Conservation (phyloP, 2,329 filamentous ascomycete species). For the Eurotiales sp. region DNA sequence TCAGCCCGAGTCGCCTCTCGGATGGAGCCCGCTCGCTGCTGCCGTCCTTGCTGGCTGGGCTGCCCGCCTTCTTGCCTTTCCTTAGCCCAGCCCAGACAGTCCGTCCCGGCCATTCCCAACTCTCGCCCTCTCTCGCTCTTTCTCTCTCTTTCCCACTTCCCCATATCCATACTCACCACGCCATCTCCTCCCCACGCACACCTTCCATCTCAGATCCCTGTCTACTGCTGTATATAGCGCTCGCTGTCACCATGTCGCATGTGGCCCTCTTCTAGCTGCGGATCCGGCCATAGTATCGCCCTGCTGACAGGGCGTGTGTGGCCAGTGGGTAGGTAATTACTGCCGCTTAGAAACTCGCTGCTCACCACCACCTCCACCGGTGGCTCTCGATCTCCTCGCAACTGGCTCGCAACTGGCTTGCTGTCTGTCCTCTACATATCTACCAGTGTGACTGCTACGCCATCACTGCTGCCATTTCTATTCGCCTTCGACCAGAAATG, state of each 20-base stretch:
- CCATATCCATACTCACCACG: neutral
- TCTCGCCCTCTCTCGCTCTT: neutral
- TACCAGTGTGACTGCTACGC: too few relatives aligned
- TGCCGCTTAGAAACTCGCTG: too few relatives aligned
- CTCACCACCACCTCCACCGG: too few relatives aligned
- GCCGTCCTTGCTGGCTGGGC: neutral
- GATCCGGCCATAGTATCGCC: conserved; percentile 12
- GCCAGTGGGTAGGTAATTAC: conserved; percentile 10
- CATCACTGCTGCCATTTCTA: neutral
- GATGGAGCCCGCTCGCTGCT: too few relatives aligned
- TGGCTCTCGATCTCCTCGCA: neutral
- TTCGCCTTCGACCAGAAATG: conserved; percentile 1
- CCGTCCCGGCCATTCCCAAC: conserved; percentile 6
- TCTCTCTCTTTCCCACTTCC: neutral
- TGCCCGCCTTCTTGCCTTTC: neutral
- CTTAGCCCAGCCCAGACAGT: too few relatives aligned
- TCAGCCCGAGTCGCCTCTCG: too few relatives aligned
- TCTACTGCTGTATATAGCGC: neutral
- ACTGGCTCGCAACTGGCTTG: too few relatives aligned
- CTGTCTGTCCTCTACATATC: too few relatives aligned
- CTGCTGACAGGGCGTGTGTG: conserved; percentile 14
- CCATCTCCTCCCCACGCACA: neutral
- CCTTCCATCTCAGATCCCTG: neutral
- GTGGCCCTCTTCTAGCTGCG: conserved; percentile 7
- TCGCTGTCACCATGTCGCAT: conserved; percentile 3